Base-by-base conservation (phyloP, 2,329 filamentous ascomycete genomes). In the Fusarium sp. region DNA sequence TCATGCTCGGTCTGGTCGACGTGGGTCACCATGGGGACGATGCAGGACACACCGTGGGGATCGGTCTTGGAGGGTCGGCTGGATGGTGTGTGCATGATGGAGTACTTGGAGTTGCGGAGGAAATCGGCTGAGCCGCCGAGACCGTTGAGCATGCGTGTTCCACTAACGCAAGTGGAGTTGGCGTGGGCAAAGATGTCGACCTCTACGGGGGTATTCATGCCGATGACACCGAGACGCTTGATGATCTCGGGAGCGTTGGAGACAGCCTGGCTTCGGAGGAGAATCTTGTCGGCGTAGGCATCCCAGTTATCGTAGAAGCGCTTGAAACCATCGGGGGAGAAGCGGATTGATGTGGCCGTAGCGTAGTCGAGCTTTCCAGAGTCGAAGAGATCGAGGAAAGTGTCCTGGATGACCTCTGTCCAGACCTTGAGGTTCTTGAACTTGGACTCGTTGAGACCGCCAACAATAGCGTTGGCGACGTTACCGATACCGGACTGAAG, bases 111-210 rank as follows among this genome's bases (percentile, higher is more conserved):
- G 77, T 85, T 90, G 66, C 94, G 90, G 66, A 96, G 86, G 88
- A 96, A 96, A 80, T 96, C 94, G 59, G 93, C 93, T 4, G 90
- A 93, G 8, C 94, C 94, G 56, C 94, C 94, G 12, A 96, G 90
- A 17, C 94, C 94, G 85, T 96, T 96, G 69, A 96, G 88, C 93
- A 96, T 96, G 65, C 95, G 91, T 70, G 89, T 92, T 73, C 95
- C 94, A 91, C 96, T 94, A 28, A 97, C 94, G 80, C 93, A 95
- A 62, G 94, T 97, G 70, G 89, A 92, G 89, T 97, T 98, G 78
- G 95, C 95, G 84, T 97, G 94, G 5, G 94, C 95, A 84, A 97
- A 97, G 79, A 97, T 97, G 84, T 97, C 95, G 22, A 97, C 94
- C 84, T 97, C 95, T 52, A 97, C 94, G 28, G 94, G 94, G 0